Evolutionary conservation across 164 flowering plant genomes (phyloP).

Genomic region (Magnolia sinica): DNA sequence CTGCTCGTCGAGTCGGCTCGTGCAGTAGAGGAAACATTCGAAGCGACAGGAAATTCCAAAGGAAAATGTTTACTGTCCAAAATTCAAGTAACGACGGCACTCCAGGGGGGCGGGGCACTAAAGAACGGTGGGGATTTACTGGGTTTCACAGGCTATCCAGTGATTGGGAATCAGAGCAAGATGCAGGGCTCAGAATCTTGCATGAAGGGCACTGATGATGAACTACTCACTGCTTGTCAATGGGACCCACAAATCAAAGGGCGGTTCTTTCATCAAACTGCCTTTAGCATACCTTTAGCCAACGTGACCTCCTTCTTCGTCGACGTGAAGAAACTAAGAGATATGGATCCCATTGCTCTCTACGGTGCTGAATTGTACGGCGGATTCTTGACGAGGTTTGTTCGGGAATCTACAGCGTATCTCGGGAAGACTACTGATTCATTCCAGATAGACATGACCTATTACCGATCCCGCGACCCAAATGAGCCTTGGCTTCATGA

Average conservation of each 20-base stretch:
- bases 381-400: constrained; percentile 8
- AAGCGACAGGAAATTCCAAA: background rate
- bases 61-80: constrained; percentile 11
- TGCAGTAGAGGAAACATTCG: constrained; percentile 2
- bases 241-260: constrained; percentile 12
- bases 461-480: constrained; percentile 9
- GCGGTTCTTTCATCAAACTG: constrained; percentile 7
- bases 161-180: constrained; percentile 1
- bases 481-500: constrained; percentile 8
- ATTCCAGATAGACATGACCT: constrained; percentile 9
- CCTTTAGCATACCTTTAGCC: constrained; percentile 8
- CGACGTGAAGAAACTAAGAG: constrained; percentile 12
- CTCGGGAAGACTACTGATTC: constrained; percentile 10
- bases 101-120: background rate
- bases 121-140: constrained; percentile 6
- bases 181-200: constrained; percentile 11
- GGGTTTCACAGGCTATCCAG: constrained; percentile 14
- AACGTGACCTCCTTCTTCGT: background rate
- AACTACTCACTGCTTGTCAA: constrained; percentile 5
- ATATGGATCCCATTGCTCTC: constrained; percentile 1
- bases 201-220: constrained; percentile 4
- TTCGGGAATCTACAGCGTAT: constrained; percentile 13
- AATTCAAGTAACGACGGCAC: constrained; percentile 1
- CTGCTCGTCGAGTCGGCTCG: background rate
- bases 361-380: constrained; percentile 8